phyloP scores from a whole-genome alignment of 768 basidiomycete genomes.

The Boletus reticulatus region DNA sequence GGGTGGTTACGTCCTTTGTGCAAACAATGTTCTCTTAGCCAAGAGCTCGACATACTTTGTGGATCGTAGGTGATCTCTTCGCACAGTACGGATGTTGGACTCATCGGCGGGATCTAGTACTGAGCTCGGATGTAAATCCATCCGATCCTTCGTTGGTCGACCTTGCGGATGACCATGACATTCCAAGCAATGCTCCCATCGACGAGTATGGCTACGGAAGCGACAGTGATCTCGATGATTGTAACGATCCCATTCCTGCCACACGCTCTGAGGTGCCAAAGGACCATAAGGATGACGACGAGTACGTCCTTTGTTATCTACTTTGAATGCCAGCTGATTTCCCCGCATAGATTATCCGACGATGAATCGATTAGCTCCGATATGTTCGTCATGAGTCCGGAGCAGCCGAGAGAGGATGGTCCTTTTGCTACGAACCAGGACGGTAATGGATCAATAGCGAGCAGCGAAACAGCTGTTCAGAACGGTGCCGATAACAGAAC shows the following conservation, averaged over 20 bases:
- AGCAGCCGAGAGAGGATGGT: not conserved
- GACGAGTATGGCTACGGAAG: constrained; percentile 31
- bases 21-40: constrained; percentile 28
- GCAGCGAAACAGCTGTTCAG: constrained; percentile 8
- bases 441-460: not conserved
- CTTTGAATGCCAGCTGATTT: not conserved
- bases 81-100: not conserved
- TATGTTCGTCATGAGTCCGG: constrained; percentile 19
- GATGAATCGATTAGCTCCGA: constrained; percentile 14
- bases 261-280: not conserved
- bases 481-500: not conserved
- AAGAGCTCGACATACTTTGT: constrained; percentile 27
- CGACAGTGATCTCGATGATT: constrained; percentile 35
- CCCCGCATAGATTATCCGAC: not conserved
- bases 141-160: constrained; percentile 10
- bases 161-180: constrained; percentile 4
- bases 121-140: constrained; percentile 5
- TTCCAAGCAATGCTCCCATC: constrained; percentile 4
- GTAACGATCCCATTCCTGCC: constrained; percentile 13
- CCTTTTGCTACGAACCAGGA: not conserved
- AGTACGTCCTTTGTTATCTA: not conserved
- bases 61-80: constrained; percentile 12
- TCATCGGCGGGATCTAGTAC: constrained; percentile 3
- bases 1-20: constrained; percentile 19
- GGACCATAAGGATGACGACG: constrained; percentile 7